Percentiles rank a stretch among this genome's conserved stretches.
Conservation (phyloP, 495 filamentous ascomycete species). For the Trichoderma virens region DNA sequence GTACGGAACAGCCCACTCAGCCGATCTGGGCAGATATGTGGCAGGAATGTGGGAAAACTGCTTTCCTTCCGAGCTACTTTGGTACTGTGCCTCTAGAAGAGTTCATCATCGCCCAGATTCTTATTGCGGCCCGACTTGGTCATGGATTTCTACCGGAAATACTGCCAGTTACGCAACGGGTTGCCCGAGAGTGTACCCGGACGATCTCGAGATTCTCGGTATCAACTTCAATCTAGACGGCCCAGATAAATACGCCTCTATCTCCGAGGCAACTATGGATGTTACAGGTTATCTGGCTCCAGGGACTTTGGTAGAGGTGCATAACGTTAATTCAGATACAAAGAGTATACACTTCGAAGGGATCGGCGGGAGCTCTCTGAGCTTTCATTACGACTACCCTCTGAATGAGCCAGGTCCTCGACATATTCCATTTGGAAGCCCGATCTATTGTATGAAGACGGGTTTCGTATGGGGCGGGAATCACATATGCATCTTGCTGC, state of each 20-base stretch:
- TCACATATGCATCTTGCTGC: background rate
- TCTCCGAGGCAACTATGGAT: background rate
- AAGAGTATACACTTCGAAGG: background rate
- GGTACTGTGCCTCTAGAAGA: background rate
- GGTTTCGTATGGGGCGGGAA: constrained; percentile 10
- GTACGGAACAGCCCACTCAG: background rate
- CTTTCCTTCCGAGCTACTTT: constrained; percentile 1
- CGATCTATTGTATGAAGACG: constrained; percentile 8
- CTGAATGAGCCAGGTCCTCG: background rate
- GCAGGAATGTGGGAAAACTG: constrained; percentile 9
- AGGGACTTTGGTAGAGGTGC: background rate
- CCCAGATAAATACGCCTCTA: constrained; percentile 1
- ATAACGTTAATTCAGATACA: background rate
- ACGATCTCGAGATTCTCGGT: background rate
- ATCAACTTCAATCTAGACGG: background rate
- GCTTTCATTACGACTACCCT: constrained; percentile 6
- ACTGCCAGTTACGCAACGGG: background rate
- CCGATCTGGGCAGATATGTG: constrained; percentile 2
- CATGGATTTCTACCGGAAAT: constrained; percentile 7
- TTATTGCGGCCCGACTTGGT: constrained; percentile 2
- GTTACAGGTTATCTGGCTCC: background rate
- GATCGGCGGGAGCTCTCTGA: background rate
- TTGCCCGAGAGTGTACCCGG: constrained; percentile 6
- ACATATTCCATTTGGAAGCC: background rate
- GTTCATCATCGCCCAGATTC: background rate